phyloP scores from a whole-genome alignment of 441 rosid species.

The Arabidopsis lyrata region DNA sequence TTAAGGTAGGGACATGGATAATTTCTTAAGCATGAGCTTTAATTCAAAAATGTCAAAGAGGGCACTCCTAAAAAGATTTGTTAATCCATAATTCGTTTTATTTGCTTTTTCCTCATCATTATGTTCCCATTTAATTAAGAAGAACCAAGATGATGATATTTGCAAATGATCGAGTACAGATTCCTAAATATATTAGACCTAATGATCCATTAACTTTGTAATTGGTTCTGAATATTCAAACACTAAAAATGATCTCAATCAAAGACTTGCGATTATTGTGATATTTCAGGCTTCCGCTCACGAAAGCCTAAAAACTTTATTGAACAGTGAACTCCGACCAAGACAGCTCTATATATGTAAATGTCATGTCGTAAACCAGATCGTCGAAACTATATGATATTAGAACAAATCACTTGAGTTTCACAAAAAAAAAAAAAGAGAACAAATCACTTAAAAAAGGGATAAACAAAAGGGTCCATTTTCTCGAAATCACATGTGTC shows the following conservation, averaged over 20 bases:
- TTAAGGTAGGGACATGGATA: slow-evolving; percentile 41
- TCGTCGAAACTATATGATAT: slow-evolving; percentile 27
- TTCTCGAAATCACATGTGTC: slow-evolving; percentile 37
- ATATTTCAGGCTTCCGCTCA: not conserved
- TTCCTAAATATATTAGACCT: slow-evolving; percentile 3
- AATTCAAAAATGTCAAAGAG: slow-evolving; percentile 40
- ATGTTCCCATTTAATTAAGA: slow-evolving; percentile 22
- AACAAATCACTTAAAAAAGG: slow-evolving; percentile 5
- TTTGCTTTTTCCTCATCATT: slow-evolving; percentile 38
- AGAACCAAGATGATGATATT: not conserved
- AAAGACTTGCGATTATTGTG: slow-evolving; percentile 1
- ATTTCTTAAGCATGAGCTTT: slow-evolving; percentile 42
- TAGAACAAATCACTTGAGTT: slow-evolving; percentile 19
- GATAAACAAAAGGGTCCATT: slow-evolving; percentile 36
- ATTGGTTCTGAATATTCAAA: not conserved
- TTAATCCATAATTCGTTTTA: slow-evolving; percentile 26
- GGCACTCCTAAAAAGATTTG: slow-evolving; percentile 40
- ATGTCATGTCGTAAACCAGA: slow-evolving; percentile 42
- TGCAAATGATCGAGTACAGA: not conserved
- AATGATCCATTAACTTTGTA: not conserved
- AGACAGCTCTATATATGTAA: slow-evolving; percentile 37
- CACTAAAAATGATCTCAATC: not conserved
- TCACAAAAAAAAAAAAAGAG: too few relatives aligned
- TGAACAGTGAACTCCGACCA: slow-evolving; percentile 44
- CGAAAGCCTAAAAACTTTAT: slow-evolving; percentile 18